Evolutionary conservation across 169 alveolate genomes (phyloP).

Genomic region (Plasmodium adleri): DNA sequence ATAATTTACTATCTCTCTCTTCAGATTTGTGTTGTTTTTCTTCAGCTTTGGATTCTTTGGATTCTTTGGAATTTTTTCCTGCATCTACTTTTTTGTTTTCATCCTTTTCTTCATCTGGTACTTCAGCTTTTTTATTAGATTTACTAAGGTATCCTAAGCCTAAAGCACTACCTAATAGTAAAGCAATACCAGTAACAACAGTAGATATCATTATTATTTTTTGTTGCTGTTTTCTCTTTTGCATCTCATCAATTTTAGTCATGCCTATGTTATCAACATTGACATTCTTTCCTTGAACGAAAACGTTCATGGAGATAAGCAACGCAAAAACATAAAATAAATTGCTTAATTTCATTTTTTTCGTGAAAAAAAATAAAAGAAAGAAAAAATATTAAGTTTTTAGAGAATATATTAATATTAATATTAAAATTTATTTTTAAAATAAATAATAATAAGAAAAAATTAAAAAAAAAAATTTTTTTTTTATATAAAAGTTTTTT

Average conservation of each 20-base stretch:
- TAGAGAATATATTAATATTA: no score
- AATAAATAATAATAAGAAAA: no score
- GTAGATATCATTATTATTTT: conserved; percentile 18
- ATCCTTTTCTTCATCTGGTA: neutral
- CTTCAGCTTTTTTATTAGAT: neutral
- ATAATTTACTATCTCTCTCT: neutral
- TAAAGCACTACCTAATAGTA: conserved; percentile 29
- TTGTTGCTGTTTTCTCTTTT: conserved; percentile 2
- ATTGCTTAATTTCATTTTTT: conserved; percentile 24
- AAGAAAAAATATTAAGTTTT: no score
- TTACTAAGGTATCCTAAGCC: neutral
- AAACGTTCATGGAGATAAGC: conserved; percentile 22
- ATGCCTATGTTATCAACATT: neutral
- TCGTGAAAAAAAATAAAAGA: no score
- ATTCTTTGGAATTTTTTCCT: neutral
- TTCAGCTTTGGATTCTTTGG: neutral
- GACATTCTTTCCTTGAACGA: conserved; percentile 26
- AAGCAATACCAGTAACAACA: conserved; percentile 30
- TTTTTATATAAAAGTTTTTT: no score
- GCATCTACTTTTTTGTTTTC: neutral
- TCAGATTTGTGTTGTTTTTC: neutral
- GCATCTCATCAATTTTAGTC: conserved; percentile 18
- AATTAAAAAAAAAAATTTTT: no score
- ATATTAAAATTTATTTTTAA: no score
- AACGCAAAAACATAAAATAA: conserved; percentile 32